phyloP scores from a whole-genome alignment of 352 stramenopile species.

The Globisporangium nagaii region DNA sequence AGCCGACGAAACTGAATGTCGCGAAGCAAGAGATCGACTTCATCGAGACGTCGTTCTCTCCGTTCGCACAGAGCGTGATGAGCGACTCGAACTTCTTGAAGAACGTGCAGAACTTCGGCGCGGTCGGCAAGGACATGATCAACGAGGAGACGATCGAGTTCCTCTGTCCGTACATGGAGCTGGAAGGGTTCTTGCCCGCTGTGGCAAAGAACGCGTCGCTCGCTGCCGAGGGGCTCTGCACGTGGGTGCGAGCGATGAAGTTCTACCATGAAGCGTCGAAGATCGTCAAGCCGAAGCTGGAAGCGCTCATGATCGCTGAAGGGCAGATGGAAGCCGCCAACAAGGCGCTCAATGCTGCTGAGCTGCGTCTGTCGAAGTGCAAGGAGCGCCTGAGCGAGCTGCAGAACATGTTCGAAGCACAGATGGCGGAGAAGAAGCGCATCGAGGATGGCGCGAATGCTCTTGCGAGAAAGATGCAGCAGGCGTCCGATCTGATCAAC shows the following conservation, averaged over 20 bases:
- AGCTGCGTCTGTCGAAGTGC: slow-evolving; percentile 90
- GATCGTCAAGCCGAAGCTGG: slow-evolving; percentile 98
- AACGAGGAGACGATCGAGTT: slow-evolving; percentile 99
- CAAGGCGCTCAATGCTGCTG: slow-evolving; percentile 91
- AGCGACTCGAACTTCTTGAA: slow-evolving; percentile 96
- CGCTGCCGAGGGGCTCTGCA: slow-evolving; percentile 95
- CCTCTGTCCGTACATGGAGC: slow-evolving; percentile 95
- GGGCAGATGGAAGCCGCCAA: slow-evolving; percentile 97
- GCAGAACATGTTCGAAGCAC: slow-evolving; percentile 95
- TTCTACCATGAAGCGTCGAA: slow-evolving; percentile 98
- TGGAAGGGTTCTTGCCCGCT: slow-evolving; percentile 93
- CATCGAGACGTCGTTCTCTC: slow-evolving; percentile 96
- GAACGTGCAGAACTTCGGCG: slow-evolving; percentile 95
- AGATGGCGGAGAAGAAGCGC: slow-evolving; percentile 96
- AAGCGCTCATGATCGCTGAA: slow-evolving; percentile 95
- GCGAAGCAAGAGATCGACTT: slow-evolving; percentile 97
- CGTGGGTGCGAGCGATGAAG: slow-evolving; percentile 97
- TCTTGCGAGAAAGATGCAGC: slow-evolving; percentile 96
- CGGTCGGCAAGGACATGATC: slow-evolving; percentile 96
- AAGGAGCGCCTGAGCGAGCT: slow-evolving; percentile 94
- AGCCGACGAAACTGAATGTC: slow-evolving; percentile 93
- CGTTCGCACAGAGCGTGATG: slow-evolving; percentile 94
- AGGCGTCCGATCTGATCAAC: slow-evolving; percentile 96
- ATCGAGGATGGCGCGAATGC: slow-evolving; percentile 96
- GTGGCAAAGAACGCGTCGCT: slow-evolving; percentile 97